These are phyloP conservation scores for Rhizomucor pusillus DNA, from an alignment of 371 early-diverging fungal species.

Conservation along the genomic window DNA sequence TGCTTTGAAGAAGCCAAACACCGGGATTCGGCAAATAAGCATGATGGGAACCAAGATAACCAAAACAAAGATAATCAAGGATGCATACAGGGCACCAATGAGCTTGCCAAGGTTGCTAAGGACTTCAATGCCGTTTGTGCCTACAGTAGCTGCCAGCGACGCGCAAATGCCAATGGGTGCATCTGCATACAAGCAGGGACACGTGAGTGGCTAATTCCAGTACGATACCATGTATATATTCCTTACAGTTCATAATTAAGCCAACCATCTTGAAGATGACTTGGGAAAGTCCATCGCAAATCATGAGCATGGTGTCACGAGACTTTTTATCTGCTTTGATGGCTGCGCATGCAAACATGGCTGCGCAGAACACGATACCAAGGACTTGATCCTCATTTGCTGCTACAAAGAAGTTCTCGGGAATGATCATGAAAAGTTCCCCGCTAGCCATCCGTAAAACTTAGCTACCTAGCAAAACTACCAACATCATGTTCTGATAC, in stretches of 20 bases:
- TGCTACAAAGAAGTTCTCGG: constrained; percentile 53
- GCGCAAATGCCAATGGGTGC: constrained; percentile 77
- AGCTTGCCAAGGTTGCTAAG: constrained; percentile 67
- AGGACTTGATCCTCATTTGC: constrained; percentile 55
- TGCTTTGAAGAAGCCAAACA: constrained; percentile 53
- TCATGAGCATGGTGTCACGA: constrained; percentile 54
- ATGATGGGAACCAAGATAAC: constrained; percentile 67
- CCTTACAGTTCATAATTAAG: constrained; percentile 62
- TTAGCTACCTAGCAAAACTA: too few species aligned
- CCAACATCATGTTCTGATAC: too few species aligned
- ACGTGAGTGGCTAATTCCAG: too few species aligned
- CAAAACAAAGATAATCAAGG: constrained; percentile 59
- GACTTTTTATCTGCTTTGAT: constrained; percentile 53
- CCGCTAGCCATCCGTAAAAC: too few species aligned
- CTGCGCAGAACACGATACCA: constrained; percentile 65
- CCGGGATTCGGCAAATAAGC: constrained; percentile 54
- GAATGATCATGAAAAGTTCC: constrained; percentile 57
- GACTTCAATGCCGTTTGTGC: constrained; percentile 63
- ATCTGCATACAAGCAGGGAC: constrained; percentile 15
- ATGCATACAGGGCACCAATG: constrained; percentile 66
- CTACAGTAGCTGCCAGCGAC: constrained; percentile 68
- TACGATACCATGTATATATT: too few species aligned
- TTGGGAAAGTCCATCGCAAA: constrained; percentile 55
- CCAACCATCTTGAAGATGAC: constrained; percentile 72
- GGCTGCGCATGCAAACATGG: constrained; percentile 69